These are phyloP conservation scores for Paratinospora sagittata DNA, from an alignment of 164 flowering plant genomes.

Conservation along the genomic window DNA sequence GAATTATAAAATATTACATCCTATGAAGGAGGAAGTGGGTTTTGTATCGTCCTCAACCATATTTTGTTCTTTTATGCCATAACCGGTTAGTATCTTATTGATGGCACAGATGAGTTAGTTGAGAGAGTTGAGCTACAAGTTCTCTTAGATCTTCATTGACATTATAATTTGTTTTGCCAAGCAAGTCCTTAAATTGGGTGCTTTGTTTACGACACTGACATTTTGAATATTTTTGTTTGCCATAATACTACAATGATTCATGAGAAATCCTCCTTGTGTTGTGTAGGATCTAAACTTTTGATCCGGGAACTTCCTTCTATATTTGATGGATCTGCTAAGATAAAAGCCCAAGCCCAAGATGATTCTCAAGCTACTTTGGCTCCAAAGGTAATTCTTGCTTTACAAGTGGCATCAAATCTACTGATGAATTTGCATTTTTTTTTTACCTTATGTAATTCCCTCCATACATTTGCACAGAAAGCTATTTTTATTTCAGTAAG, in stretches of 20 bases:
- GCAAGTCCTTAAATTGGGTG: neutral
- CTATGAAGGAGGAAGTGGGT: no score
- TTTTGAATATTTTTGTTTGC: no score
- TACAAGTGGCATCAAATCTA: neutral
- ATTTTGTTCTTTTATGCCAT: no score
- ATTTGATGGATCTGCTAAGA: conserved; percentile 79
- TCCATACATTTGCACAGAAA: neutral
- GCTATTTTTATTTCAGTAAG: neutral
- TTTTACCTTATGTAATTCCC: neutral
- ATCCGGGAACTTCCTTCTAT: conserved; percentile 74
- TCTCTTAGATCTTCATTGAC: no score
- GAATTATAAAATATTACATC: no score
- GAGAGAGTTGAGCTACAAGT: no score
- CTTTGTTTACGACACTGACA: neutral
- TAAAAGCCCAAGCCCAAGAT: conserved; percentile 73
- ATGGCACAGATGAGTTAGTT: no score
- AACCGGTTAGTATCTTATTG: no score
- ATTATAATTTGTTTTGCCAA: no score
- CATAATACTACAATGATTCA: neutral
- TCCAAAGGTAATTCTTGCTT: conserved; percentile 55
- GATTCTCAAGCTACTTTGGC: conserved; percentile 82
- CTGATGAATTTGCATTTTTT: neutral
- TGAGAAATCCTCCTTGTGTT: neutral
- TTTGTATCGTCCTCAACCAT: no score
- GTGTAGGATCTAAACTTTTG: conserved; percentile 71